These are phyloP conservation scores for Oryza brachyantha DNA, from an alignment of 176 grass and related monocot species.

Conservation along the genomic window DNA sequence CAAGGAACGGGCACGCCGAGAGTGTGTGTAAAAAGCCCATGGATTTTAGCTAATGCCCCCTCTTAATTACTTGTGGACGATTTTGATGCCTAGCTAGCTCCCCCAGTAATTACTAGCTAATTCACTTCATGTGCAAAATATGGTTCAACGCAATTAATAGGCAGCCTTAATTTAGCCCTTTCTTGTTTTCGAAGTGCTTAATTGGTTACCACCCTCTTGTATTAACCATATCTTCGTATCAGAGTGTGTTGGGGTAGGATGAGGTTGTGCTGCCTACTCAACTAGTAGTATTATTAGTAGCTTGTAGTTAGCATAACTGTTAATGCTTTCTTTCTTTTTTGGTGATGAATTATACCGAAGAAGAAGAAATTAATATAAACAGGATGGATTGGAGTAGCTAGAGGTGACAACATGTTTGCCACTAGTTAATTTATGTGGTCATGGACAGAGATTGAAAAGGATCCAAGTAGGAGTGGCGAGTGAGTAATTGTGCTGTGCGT, in stretches of 20 bases:
- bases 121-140: constrained; percentile 45
- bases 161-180: constrained; percentile 26
- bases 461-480: constrained; percentile 46
- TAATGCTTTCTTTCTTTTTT: background rate
- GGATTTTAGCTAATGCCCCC: constrained; percentile 3
- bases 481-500: constrained; percentile 12
- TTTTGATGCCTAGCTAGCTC: background rate
- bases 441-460: constrained; percentile 3
- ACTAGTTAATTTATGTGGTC: background rate
- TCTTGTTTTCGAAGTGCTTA: background rate
- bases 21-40: constrained; percentile 33
- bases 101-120: background rate
- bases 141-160: constrained; percentile 26
- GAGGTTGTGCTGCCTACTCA: background rate
- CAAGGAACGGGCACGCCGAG: constrained; percentile 33
- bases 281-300: background rate
- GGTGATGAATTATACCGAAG: background rate
- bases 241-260: background rate
- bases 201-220: background rate
- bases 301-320: background rate
- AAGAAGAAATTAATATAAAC: too few relatives aligned
- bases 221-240: background rate
- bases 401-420: background rate
- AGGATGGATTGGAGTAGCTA: background rate
- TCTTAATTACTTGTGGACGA: constrained; percentile 26